Conservation (phyloP, 2,329 filamentous ascomycete species). For the Fusarium nurragi region DNA sequence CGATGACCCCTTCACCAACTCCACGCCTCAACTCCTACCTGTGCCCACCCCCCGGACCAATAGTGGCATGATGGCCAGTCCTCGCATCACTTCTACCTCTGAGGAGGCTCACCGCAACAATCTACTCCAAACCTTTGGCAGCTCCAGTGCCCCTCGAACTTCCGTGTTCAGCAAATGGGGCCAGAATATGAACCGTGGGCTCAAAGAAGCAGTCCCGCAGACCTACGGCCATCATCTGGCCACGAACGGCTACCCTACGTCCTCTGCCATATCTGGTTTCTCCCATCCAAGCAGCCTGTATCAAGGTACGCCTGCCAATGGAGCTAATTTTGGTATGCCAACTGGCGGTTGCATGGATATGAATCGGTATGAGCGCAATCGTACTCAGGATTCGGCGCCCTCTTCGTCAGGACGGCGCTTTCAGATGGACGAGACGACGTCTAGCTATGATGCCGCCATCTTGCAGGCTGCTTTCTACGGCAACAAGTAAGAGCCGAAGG, state of each 20-base stretch:
- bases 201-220: constrained; percentile 29
- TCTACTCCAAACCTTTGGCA: constrained; percentile 50
- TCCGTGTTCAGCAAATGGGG: constrained; percentile 48
- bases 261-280: constrained; percentile 52
- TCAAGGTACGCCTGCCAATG: constrained; percentile 55
- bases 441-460: constrained; percentile 50
- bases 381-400: constrained; percentile 27
- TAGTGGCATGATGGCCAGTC: constrained; percentile 34
- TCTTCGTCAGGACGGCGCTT: constrained; percentile 39
- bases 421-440: constrained; percentile 48
- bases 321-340: constrained; percentile 30
- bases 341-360: constrained; percentile 19
- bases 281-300: constrained; percentile 63
- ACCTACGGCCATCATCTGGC: constrained; percentile 32
- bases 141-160: constrained; percentile 41
- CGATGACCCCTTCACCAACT: constrained; percentile 49
- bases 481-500: constrained; percentile 35
- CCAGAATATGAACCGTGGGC: constrained; percentile 35
- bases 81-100: constrained; percentile 30
- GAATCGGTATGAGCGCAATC: constrained; percentile 29
- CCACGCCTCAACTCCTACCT: constrained; percentile 34
- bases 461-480: constrained; percentile 48
- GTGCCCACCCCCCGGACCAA: constrained; percentile 14
- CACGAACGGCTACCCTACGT: constrained; percentile 29
- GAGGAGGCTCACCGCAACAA: constrained; percentile 49